phyloP scores from a whole-genome alignment of 345 rosid genomes.

The Cochlearia excelsa region DNA sequence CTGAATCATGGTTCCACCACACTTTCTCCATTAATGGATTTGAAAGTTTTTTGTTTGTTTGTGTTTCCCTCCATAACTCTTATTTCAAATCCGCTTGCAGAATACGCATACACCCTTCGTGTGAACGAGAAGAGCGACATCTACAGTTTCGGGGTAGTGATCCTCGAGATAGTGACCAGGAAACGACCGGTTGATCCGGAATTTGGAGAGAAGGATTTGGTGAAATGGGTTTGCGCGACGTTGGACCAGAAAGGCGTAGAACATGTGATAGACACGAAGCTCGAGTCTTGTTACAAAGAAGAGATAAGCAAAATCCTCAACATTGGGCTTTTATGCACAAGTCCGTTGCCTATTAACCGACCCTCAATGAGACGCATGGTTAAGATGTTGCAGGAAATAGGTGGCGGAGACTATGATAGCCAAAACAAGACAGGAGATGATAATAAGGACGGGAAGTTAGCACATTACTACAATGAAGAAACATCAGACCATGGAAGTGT shows the following conservation, averaged over 20 bases:
- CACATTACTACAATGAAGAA: slow-evolving; percentile 85
- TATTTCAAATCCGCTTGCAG: slow-evolving; percentile 42
- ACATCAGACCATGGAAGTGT: slow-evolving; percentile 78
- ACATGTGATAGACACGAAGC: slow-evolving; percentile 71
- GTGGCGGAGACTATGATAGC: slow-evolving; percentile 42
- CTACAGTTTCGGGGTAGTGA: slow-evolving; percentile 95
- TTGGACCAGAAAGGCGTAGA: slow-evolving; percentile 78
- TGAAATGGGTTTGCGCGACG: slow-evolving; percentile 85
- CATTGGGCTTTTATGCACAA: slow-evolving; percentile 82
- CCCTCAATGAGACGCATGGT: slow-evolving; percentile 97
- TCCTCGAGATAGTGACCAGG: slow-evolving; percentile 86
- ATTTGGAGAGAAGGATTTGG: slow-evolving; percentile 87
- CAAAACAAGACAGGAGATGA: slow-evolving; percentile 20
- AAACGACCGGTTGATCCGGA: slow-evolving; percentile 78
- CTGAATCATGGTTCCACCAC: slow-evolving; percentile 34
- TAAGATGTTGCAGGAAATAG: slow-evolving; percentile 77
- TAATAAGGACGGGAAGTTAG: slow-evolving; percentile 69
- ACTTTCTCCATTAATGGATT: slow-evolving; percentile 17
- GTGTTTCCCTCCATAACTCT: slow-evolving; percentile 30
- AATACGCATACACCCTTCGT: slow-evolving; percentile 90
- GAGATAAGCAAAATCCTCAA: slow-evolving; percentile 83
- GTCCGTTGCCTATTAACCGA: slow-evolving; percentile 85
- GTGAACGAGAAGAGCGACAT: slow-evolving; percentile 99
- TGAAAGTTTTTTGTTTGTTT: not conserved
- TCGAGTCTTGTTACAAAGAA: slow-evolving; percentile 78